Evolutionary conservation across 176 grass and related monocot genomes (phyloP).

Genomic region (Melocanna baccifera): DNA sequence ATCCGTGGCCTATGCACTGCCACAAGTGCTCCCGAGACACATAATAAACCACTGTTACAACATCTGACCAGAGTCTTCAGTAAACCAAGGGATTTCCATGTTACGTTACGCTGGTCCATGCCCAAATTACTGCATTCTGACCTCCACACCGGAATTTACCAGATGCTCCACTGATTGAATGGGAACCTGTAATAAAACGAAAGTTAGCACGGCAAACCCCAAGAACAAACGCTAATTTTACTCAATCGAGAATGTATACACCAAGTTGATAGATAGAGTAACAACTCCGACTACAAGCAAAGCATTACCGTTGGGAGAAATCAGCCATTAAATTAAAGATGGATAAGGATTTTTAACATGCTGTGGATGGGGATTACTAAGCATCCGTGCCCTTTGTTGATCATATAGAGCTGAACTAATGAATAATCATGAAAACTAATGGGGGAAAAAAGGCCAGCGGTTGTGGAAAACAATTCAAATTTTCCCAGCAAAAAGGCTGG

Average conservation of each 20-base stretch:
- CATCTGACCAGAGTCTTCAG: conserved; percentile 5
- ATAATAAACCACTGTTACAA: conserved; percentile 11
- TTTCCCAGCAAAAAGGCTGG: neutral
- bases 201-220: neutral
- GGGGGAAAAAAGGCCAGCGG: neutral
- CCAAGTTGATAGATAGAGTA: neutral
- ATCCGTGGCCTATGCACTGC: neutral
- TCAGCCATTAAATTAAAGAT: neutral
- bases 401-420: conserved; percentile 8
- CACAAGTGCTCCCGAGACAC: neutral
- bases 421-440: neutral
- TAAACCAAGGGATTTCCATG: neutral
- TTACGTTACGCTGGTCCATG: neutral
- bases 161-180: conserved; percentile 77
- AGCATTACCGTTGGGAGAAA: conserved; percentile 11
- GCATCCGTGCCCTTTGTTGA: neutral
- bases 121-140: conserved; percentile 41
- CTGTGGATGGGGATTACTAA: neutral
- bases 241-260: neutral
- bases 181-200: conserved; percentile 56
- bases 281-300: neutral
- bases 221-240: neutral
- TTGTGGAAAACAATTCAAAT: neutral
- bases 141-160: conserved; percentile 70
- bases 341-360: neutral